phyloP scores from a whole-genome alignment of 2,329 filamentous ascomycete genomes.

The Thelonectria blattea region DNA sequence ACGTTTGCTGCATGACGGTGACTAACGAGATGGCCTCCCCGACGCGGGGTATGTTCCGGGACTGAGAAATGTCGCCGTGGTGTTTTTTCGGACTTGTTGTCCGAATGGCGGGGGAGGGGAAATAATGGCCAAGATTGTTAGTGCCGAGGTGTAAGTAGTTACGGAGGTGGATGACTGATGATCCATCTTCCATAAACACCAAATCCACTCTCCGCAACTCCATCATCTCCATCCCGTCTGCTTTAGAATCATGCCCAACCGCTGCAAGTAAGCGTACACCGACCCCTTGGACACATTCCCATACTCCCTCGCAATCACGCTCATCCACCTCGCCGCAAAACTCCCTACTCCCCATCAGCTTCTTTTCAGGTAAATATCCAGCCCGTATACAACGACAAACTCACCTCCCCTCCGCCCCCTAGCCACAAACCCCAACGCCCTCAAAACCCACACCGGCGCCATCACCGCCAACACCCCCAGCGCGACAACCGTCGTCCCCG shows the following conservation, averaged over 20 bases:
- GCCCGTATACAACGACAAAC: neutral
- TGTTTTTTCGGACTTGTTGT: neutral
- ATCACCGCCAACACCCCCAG: constrained; percentile 29
- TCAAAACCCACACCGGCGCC: constrained; percentile 29
- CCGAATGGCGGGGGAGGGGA: neutral
- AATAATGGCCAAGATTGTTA: too few relatives aligned
- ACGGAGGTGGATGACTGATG: too few relatives aligned
- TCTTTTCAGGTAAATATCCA: fast-evolving
- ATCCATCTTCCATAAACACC: too few relatives aligned
- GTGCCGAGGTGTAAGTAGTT: too few relatives aligned
- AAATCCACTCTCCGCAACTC: too few relatives aligned
- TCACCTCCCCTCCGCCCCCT: constrained; percentile 26
- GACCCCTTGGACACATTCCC: constrained; percentile 26
- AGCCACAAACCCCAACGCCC: constrained; percentile 29
- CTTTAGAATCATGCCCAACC: constrained; percentile 27
- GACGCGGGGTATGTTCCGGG: neutral
- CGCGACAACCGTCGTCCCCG: constrained; percentile 24
- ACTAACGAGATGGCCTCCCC: neutral
- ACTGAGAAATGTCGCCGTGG: neutral
- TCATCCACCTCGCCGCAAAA: constrained; percentile 36
- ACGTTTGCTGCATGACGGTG: neutral
- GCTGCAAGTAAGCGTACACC: constrained; percentile 32
- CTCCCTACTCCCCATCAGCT: constrained; percentile 14
- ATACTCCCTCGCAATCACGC: constrained; percentile 17
- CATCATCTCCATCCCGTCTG: neutral